Evolutionary conservation across 2,329 filamentous ascomycete genomes (phyloP), one percentile per base, ranked within the genome.

Genomic region (Graphiopsis chlorocephala): DNA sequence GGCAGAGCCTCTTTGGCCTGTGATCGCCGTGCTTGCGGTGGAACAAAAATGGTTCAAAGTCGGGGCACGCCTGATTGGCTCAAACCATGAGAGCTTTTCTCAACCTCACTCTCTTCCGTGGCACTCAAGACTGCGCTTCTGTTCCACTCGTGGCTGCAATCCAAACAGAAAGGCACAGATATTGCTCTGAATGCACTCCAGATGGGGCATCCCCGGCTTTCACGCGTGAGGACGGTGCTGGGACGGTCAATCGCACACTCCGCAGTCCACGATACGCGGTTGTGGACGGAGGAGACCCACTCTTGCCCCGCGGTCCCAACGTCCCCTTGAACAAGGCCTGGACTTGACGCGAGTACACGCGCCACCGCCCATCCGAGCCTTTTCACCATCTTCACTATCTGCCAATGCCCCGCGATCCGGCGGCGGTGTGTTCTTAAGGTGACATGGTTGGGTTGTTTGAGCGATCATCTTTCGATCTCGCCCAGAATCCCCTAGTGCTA

Each of bases 301-400:
- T 50, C 33, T 17, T 38, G 60, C 60, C 60, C 60, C 60, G 55
- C 60, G 47, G 31, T 42, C 60, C 47, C 60, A 55, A 62, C 60
- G 60, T 53, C 38, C 38, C 38, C 38, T 20, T 45, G 38, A 7
- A 45, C 48, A 62, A 53, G 53, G 53, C 53, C 55, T 58, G 35
- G 55, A 45, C 55, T 55, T 20, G 48, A 38, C 60, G 33, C 33
- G 23, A 61, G 25, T 14, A 26, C 25, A 28, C 28, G 28, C 59
- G 48, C 48, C 60, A 55, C 60, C 25, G 28, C 26, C 23, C 38
- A 45, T 23, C 38, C 38, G 38, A 45, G n/a, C n/a, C n/a, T n/a
- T n/a, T n/a, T n/a, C n/a, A n/a, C n/a, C n/a, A 26, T 26, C 60
- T 55, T 53, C 47, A 33, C 59, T 31, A 38, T 53, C 29, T 38